Evolutionary conservation across 129 eudicot genomes (phyloP), one percentile per base, ranked within the genome.

Genomic region (Rutidosis leptorrhynchoides): DNA sequence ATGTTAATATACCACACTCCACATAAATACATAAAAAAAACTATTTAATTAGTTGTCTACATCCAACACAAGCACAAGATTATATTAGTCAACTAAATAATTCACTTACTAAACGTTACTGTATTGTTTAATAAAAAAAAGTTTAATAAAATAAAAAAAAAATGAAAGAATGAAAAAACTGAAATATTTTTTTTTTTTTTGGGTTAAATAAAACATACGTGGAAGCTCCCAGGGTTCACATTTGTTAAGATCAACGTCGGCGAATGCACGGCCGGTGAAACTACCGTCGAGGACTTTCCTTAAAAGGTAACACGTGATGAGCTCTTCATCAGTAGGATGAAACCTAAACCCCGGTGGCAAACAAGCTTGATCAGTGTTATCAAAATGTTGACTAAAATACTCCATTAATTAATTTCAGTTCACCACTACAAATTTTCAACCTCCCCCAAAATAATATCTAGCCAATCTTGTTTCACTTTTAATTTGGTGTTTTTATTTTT

Each of bases 221-320:
- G 98, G 98, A n/a, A 93, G 89, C 58, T 93, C 95, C 98, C 98
- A 93, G 2, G 98, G 98, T 67, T 93, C 98, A 37, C 85, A 89
- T 73, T 89, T 93, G 96, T 93, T 89, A 72, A 93, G 98, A 66
- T 93, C 98, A 57, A 93, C 89, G 59, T 93, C 96, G 32, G 98
- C 77, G 48, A 93, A 88, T 76, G 96, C 96, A 28, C 94, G 78
- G 71, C 87, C 83, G 30, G 80, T 77, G 83, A 93, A 89, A 49
- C 64, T 80, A 19, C 83, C 71, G 69, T 89, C 96, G 6, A 89
- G 88, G 40, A 93, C 96, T 40, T 93, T 93, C 67, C 82, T 76
- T 14, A 89, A 70, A 17, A 93, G 96, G 74, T 93, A 93, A 71
- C 83, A 89, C 20, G 95, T 84, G 67, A 93, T 89, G 51, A 93